Conservation (phyloP, 352 stramenopile genomes). For the Globisporangium lucens region DNA sequence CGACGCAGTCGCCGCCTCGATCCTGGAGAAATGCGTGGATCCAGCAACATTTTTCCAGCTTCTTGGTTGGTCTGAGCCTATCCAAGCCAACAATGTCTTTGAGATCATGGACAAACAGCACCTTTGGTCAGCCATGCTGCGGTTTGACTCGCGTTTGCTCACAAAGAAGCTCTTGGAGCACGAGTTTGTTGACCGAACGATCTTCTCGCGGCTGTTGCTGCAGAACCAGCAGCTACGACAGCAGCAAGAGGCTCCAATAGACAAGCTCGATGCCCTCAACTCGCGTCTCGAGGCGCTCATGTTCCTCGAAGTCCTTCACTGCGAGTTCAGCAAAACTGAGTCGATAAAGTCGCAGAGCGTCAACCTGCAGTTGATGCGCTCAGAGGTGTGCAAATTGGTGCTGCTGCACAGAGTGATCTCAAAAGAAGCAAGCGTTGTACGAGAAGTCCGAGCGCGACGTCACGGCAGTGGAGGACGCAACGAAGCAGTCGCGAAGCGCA, state of each 20-base stretch:
- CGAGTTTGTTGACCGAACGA: conserved; percentile 22
- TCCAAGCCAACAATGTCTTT: background rate
- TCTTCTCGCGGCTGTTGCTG: conserved; percentile 3
- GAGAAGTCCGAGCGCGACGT: background rate
- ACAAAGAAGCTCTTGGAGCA: conserved; percentile 20
- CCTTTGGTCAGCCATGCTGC: conserved; percentile 26
- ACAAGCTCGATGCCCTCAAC: conserved; percentile 3
- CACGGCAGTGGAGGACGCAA: background rate
- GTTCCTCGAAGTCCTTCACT: conserved; percentile 23
- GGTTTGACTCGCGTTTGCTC: conserved; percentile 19
- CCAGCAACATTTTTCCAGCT: conserved; percentile 10
- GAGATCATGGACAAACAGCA: conserved; percentile 21
- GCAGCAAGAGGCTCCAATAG: background rate
- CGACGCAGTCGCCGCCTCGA: conserved; percentile 1
- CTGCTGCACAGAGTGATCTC: conserved; percentile 19
- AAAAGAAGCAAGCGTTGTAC: conserved; percentile 20
- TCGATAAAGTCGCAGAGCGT: conserved; percentile 13
- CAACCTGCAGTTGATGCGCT: conserved; percentile 24
- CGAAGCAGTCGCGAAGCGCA: conserved; percentile 27
- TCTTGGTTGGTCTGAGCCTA: background rate
- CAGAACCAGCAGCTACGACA: background rate
- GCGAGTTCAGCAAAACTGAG: background rate
- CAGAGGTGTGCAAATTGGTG: conserved; percentile 26
- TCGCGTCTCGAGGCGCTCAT: conserved; percentile 21
- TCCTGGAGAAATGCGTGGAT: conserved; percentile 16